These are phyloP conservation scores for Diaporthe sp. DNA, from an alignment of 2,329 filamentous ascomycete species.

Conservation along the genomic window DNA sequence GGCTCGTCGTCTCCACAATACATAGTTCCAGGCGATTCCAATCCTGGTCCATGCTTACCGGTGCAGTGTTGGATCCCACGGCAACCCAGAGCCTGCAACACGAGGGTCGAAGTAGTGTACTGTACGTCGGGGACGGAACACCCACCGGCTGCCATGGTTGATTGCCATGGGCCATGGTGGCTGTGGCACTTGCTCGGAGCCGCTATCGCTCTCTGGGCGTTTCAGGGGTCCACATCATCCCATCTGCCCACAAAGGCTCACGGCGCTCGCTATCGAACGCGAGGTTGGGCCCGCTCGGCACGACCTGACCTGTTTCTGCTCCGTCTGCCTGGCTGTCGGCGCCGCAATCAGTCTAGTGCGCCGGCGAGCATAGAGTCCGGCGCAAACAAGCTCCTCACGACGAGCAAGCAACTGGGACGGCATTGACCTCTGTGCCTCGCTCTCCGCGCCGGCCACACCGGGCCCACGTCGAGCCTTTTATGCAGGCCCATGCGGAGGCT, in stretches of 20 bases:
- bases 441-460: conserved; percentile 2
- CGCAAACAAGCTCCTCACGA: conserved; percentile 14
- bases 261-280: not conserved
- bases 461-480: conserved; percentile 21
- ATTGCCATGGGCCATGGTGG: not conserved
- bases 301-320: not conserved
- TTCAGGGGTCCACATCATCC: conserved; percentile 27
- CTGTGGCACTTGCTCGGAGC: conserved; percentile 7
- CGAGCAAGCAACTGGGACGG: conserved; percentile 18
- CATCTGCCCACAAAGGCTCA: not conserved
- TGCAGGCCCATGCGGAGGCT: conserved; percentile 21
- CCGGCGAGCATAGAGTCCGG: conserved; percentile 27
- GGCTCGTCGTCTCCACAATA: conserved; percentile 27
- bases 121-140: conserved; percentile 9
- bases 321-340: not conserved
- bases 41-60: conserved; percentile 32
- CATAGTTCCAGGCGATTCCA: conserved; percentile 15
- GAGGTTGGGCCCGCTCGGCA: not conserved
- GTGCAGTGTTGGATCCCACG: conserved; percentile 16
- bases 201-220: conserved; percentile 1
- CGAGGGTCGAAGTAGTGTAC: not conserved
- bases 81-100: conserved; percentile 1
- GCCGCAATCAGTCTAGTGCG: conserved; percentile 4
- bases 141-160: conserved; percentile 1
- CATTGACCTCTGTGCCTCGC: conserved; percentile 5